These are phyloP conservation scores for Halophytophthora batemanensis DNA, from an alignment of 352 stramenopile genomes.

Conservation along the genomic window DNA sequence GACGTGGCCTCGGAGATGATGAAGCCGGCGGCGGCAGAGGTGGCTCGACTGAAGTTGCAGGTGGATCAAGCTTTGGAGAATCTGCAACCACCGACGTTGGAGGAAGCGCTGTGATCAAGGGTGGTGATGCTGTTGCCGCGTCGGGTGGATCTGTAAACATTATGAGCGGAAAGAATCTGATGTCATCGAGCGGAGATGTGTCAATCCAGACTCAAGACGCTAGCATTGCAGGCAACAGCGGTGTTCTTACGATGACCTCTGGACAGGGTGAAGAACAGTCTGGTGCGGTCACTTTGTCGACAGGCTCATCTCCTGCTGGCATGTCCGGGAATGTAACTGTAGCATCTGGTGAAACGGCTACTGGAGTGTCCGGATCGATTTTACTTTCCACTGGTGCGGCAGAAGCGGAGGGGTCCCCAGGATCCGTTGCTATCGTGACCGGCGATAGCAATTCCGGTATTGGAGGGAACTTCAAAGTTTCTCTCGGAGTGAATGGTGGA, in stretches of 20 bases:
- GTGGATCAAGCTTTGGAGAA: slow-evolving; percentile 43
- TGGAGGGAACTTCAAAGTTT: slow-evolving; percentile 26
- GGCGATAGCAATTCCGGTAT: slow-evolving; percentile 24
- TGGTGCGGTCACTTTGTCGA: slow-evolving; percentile 20
- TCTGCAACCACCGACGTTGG: slow-evolving; percentile 37
- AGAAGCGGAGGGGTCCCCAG: slow-evolving; percentile 11
- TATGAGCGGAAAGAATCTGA: slow-evolving; percentile 37
- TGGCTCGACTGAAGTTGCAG: slow-evolving; percentile 35
- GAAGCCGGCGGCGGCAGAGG: slow-evolving; percentile 36
- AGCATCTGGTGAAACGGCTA: slow-evolving; percentile 19
- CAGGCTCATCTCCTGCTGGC: slow-evolving; percentile 23
- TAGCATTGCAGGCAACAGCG: slow-evolving; percentile 31
- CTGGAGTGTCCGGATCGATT: slow-evolving; percentile 27
- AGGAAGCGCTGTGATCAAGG: slow-evolving; percentile 33
- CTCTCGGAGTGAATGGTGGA: slow-evolving; percentile 23
- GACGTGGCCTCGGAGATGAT: slow-evolving; percentile 37
- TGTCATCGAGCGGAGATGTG: slow-evolving; percentile 50
- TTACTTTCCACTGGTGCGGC: slow-evolving; percentile 22
- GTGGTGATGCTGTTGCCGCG: slow-evolving; percentile 35
- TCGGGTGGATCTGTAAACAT: slow-evolving; percentile 45
- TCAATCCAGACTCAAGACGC: slow-evolving; percentile 33
- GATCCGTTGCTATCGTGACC: slow-evolving; percentile 26
- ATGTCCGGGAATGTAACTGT: slow-evolving; percentile 28
- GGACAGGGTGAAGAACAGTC: slow-evolving; percentile 24
- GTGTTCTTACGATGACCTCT: slow-evolving; percentile 23